Percentiles rank a stretch among this genome's conserved stretches.
phyloP scores from a whole-genome alignment of 495 filamentous ascomycete genomes.

The Talaromyces stipitatus region DNA sequence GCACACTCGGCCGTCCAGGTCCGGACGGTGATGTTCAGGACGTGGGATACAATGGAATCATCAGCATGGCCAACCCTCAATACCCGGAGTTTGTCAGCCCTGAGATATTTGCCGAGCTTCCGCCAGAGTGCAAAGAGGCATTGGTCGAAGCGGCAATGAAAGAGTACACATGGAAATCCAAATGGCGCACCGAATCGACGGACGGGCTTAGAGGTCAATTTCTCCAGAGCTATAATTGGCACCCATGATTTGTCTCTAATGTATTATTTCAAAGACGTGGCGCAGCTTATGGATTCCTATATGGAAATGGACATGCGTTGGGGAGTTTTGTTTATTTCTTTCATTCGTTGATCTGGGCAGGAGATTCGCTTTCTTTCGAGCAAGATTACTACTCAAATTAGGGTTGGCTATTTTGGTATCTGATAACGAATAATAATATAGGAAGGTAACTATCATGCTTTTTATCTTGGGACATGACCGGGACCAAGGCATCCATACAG shows the following conservation, averaged over 20 bases:
- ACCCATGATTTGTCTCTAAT: conserved; percentile 18
- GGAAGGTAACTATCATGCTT: background rate
- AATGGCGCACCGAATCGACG: conserved; percentile 56
- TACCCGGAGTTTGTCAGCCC: conserved; percentile 47
- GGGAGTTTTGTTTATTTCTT: background rate
- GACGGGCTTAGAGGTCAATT: conserved; percentile 41
- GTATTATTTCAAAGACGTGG: background rate
- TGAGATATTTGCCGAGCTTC: conserved; percentile 63
- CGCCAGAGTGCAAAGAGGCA: conserved; percentile 59
- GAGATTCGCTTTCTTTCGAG: background rate
- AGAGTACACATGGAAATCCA: conserved; percentile 64
- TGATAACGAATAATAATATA: background rate
- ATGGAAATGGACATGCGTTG: background rate
- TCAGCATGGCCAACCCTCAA: conserved; percentile 32
- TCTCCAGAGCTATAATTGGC: conserved; percentile 46
- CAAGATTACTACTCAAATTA: background rate
- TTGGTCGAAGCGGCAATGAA: conserved; percentile 54
- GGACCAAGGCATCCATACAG: background rate
- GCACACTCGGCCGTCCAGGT: conserved; percentile 54
- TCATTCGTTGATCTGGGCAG: background rate
- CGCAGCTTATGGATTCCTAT: background rate
- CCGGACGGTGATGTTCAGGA: conserved; percentile 54
- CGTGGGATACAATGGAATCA: conserved; percentile 57
- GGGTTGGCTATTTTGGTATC: background rate
- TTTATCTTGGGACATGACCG: no score